These are phyloP conservation scores for Isabelozyma gotoi DNA, from an alignment of 805 yeast species.

Conservation along the genomic window DNA sequence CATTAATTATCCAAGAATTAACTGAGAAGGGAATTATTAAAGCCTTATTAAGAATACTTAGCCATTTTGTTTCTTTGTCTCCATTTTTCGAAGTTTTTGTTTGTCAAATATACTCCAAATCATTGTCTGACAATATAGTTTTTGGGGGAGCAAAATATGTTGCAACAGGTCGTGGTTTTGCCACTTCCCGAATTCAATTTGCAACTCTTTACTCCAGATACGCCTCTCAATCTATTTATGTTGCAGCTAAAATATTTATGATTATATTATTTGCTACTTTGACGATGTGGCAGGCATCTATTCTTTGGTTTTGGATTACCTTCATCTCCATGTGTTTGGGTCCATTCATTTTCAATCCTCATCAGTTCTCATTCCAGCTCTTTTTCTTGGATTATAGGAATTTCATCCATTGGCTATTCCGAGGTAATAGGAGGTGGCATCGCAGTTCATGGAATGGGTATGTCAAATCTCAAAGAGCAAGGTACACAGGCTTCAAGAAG, in stretches of 20 bases:
- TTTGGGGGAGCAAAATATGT: constrained; percentile 93
- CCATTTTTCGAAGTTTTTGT: constrained; percentile 95
- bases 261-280: constrained; percentile 73
- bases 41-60: constrained; percentile 66
- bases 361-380: constrained; percentile 48
- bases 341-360: constrained; percentile 55
- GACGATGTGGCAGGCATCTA: constrained; percentile 78
- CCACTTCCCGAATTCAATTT: constrained; percentile 78
- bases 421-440: constrained; percentile 72
- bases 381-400: constrained; percentile 51
- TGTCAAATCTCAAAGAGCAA: constrained; percentile 32
- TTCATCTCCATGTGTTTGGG: constrained; percentile 45
- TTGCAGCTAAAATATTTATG: constrained; percentile 69
- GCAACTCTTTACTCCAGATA: constrained; percentile 71
- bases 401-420: constrained; percentile 67
- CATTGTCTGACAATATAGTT: constrained; percentile 71
- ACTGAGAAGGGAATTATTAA: constrained; percentile 83
- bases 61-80: constrained; percentile 78
- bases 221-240: constrained; percentile 72
- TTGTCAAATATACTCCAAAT: constrained; percentile 85
- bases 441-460: constrained; percentile 78
- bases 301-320: constrained; percentile 60
- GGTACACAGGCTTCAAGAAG: constrained; percentile 24
- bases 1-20: constrained; percentile 82
- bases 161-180: constrained; percentile 93